phyloP scores from a whole-genome alignment of 129 eudicot species.

The Flaveria brownii region DNA sequence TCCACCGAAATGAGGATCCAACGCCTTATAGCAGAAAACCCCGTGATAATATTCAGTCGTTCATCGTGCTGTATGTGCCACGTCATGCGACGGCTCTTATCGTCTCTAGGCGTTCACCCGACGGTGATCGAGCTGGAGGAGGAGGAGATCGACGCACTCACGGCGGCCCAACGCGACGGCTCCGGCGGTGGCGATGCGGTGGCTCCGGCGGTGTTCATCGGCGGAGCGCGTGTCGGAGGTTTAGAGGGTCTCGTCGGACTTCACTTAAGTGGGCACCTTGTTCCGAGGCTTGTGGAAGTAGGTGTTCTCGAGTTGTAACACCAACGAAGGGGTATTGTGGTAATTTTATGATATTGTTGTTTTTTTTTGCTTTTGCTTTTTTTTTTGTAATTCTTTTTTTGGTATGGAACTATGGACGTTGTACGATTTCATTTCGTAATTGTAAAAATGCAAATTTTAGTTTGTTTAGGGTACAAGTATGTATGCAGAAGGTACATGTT shows the following conservation, averaged over 20 bases:
- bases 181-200: slow-evolving; percentile 30
- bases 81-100: slow-evolving; percentile 78
- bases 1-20: slow-evolving; percentile 84
- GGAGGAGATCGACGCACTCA: slow-evolving; percentile 72
- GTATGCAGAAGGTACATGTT: slow-evolving; percentile 29
- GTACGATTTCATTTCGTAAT: not conserved
- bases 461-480: slow-evolving; percentile 18
- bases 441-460: slow-evolving; percentile 39
- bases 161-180: slow-evolving; percentile 26
- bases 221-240: slow-evolving; percentile 81
- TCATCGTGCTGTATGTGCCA: slow-evolving; percentile 94
- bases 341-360: slow-evolving; percentile 10
- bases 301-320: slow-evolving; percentile 56
- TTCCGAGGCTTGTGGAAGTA: slow-evolving; percentile 67
- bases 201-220: slow-evolving; percentile 80
- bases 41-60: slow-evolving; percentile 78
- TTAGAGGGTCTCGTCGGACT: slow-evolving; percentile 80
- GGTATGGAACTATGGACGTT: not conserved
- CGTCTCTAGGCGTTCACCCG: slow-evolving; percentile 77
- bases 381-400: slow-evolving; percentile 9
- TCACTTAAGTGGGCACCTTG: slow-evolving; percentile 72
- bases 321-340: slow-evolving; percentile 30
- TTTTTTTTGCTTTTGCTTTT: not conserved
- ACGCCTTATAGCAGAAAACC: slow-evolving; percentile 73
- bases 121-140: slow-evolving; percentile 89